These are phyloP conservation scores for Endotrypanum monterogeii DNA, from an alignment of 208 protist genomes.

Conservation along the genomic window DNA sequence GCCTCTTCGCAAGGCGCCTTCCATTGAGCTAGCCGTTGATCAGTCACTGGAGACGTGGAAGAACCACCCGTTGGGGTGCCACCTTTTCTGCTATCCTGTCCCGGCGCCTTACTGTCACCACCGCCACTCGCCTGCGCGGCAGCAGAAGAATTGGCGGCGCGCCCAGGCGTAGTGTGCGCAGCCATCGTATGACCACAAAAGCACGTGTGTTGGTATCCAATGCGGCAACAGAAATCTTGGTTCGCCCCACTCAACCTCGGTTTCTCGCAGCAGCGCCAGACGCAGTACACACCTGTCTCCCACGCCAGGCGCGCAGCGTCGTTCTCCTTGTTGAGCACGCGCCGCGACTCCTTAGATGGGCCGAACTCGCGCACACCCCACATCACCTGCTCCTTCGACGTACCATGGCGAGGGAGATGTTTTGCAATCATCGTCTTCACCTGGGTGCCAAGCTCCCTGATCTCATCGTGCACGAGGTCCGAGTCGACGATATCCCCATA, in stretches of 20 bases:
- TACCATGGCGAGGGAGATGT: conserved; percentile 62
- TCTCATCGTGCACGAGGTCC: conserved; percentile 77
- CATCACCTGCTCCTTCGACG: conserved; percentile 64
- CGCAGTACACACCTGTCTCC: conserved; percentile 72
- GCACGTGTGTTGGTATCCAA: conserved; percentile 70
- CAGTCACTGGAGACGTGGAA: conserved; percentile 9
- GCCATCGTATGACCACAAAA: conserved; percentile 81
- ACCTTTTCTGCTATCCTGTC: neutral
- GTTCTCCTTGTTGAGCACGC: conserved; percentile 74
- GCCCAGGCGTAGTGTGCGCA: conserved; percentile 32
- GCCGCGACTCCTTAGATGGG: conserved; percentile 64
- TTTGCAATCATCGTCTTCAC: conserved; percentile 49
- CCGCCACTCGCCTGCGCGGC: neutral
- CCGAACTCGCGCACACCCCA: conserved; percentile 73
- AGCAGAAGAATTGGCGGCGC: conserved; percentile 10
- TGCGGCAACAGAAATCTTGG: conserved; percentile 80
- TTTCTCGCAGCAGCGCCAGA: conserved; percentile 65
- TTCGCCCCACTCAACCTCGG: conserved; percentile 49
- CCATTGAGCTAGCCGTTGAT: conserved; percentile 19
- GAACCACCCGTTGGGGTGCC: neutral
- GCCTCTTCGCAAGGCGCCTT: conserved; percentile 42
- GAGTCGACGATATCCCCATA: conserved; percentile 70
- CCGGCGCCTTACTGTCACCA: neutral
- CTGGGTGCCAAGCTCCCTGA: conserved; percentile 53
- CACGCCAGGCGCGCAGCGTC: conserved; percentile 69